These are phyloP conservation scores for Phytopythium vexans DNA, from an alignment of 352 stramenopile species.

Conservation along the genomic window DNA sequence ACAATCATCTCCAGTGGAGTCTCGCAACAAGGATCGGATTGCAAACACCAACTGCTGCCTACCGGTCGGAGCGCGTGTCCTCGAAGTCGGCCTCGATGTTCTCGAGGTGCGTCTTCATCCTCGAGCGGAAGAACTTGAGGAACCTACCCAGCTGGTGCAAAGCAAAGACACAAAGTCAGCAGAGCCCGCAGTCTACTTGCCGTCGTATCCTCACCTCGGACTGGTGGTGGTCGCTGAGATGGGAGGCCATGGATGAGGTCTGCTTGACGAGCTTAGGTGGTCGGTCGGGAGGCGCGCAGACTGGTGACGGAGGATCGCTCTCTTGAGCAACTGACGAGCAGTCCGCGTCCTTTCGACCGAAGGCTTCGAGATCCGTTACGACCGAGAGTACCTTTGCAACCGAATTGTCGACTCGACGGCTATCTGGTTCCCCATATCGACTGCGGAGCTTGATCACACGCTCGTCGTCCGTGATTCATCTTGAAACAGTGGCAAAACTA, in stretches of 20 bases:
- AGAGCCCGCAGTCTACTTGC: neutral
- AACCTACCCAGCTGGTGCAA: constrained; percentile 61
- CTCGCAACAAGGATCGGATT: neutral
- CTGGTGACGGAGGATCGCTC: too few species aligned
- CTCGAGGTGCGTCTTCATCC: constrained; percentile 68
- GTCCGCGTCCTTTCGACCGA: too few species aligned
- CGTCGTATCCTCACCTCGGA: constrained; percentile 37
- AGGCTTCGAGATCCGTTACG: too few species aligned
- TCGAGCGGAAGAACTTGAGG: constrained; percentile 85
- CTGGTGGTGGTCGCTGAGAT: constrained; percentile 52
- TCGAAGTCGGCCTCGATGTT: constrained; percentile 85
- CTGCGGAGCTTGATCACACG: too few species aligned
- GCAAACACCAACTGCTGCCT: neutral
- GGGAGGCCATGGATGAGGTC: constrained; percentile 13
- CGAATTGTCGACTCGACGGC: too few species aligned
- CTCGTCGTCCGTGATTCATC: too few species aligned
- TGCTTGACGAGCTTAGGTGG: neutral
- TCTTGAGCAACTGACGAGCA: too few species aligned
- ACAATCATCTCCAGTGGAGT: neutral
- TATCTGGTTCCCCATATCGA: too few species aligned
- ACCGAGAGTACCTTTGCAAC: too few species aligned
- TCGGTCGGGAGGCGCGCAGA: neutral
- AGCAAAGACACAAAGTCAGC: neutral
- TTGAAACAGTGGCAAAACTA: too few species aligned
- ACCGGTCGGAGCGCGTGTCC: constrained; percentile 76